phyloP scores from a whole-genome alignment of 805 yeast genomes.

The Blastobotrys parvus region DNA sequence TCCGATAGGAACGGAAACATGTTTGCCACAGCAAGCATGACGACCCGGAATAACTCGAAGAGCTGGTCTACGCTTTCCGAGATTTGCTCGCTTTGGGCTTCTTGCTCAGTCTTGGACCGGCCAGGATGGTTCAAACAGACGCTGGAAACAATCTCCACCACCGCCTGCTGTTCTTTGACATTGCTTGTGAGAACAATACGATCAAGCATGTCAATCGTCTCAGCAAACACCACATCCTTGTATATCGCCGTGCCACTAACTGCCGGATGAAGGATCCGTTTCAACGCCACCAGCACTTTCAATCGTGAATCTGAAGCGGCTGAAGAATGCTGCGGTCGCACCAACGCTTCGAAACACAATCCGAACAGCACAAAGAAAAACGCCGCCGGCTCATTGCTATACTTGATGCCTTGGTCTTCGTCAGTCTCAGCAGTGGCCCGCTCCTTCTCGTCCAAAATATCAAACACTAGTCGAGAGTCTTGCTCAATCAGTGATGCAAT shows the following conservation, averaged over 20 bases:
- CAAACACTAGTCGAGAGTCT: conserved; percentile 37
- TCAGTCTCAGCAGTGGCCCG: conserved; percentile 20
- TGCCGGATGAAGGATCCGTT: conserved; percentile 46
- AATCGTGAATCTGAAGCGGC: conserved; percentile 23
- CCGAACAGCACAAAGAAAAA: conserved; percentile 77
- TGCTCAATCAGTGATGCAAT: conserved; percentile 55
- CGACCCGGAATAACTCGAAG: conserved; percentile 70
- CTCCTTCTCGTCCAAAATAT: conserved; percentile 47
- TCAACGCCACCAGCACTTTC: conserved; percentile 41
- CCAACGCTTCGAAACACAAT: conserved; percentile 69
- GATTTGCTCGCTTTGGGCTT: conserved; percentile 33
- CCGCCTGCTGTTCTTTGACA: conserved; percentile 37
- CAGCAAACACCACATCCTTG: conserved; percentile 61
- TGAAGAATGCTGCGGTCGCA: conserved; percentile 32
- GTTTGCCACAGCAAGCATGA: conserved; percentile 49
- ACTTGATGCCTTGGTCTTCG: conserved; percentile 19
- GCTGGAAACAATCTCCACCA: conserved; percentile 50
- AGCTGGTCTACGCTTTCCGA: conserved; percentile 62
- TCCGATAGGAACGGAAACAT: conserved; percentile 20
- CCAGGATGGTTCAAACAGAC: conserved; percentile 41
- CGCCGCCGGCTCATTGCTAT: conserved; percentile 26
- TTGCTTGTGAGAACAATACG: conserved; percentile 54
- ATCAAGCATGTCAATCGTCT: conserved; percentile 67
- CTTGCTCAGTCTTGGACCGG: conserved; percentile 15
- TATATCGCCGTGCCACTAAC: conserved; percentile 53